Conservation (phyloP, 345 rosid species). For the Salix arbutifolia region DNA sequence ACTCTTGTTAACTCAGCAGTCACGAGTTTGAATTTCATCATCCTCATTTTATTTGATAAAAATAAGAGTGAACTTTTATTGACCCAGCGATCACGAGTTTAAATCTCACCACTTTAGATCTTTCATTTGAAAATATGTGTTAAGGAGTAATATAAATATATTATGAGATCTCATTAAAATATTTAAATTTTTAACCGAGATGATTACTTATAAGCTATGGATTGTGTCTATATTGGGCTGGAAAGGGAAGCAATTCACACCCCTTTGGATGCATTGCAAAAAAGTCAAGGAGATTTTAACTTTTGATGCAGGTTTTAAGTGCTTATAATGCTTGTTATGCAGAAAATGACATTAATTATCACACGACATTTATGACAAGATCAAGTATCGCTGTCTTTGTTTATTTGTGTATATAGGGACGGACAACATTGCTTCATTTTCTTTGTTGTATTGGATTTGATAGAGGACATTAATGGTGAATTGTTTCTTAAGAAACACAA, state of each 20-base stretch:
- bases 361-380: neutral
- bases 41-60: too few species aligned
- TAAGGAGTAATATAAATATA: too few species aligned
- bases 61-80: too few species aligned
- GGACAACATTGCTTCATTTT: neutral
- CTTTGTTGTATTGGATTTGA: neutral
- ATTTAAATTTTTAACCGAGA: too few species aligned
- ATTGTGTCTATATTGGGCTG: neutral
- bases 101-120: too few species aligned
- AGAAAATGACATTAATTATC: neutral
- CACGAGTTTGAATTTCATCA: too few species aligned
- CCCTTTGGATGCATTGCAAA: neutral
- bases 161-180: too few species aligned
- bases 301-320: neutral
- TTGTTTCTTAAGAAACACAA: neutral
- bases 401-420: neutral
- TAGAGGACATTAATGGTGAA: neutral
- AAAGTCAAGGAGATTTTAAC: too few species aligned
- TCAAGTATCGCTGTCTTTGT: neutral
- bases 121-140: too few species aligned
- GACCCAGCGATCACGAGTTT: too few species aligned
- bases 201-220: neutral
- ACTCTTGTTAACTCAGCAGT: too few species aligned
- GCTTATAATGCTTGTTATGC: neutral
- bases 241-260: neutral